Percentiles rank a stretch among this genome's conserved stretches.
These are phyloP conservation scores for Penicillium sp. DNA, from an alignment of 2,329 filamentous ascomycete genomes.

Conservation along the genomic window DNA sequence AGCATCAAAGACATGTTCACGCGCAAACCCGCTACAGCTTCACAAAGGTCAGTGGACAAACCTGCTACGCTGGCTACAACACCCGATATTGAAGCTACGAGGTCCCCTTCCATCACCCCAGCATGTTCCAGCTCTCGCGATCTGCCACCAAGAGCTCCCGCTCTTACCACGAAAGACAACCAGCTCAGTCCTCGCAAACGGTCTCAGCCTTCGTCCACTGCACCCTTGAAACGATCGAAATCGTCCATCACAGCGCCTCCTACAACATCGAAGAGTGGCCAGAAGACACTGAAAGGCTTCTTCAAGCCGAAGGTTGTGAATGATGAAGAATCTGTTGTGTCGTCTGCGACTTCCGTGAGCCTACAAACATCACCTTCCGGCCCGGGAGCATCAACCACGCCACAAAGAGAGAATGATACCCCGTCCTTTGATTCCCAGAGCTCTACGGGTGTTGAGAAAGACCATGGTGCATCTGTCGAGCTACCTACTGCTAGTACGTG, in stretches of 20 bases:
- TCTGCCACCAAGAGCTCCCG: not conserved
- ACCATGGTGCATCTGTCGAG: not conserved
- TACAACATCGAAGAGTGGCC: slow-evolving; percentile 46
- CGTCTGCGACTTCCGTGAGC: not conserved
- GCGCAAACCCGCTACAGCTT: slow-evolving; percentile 51
- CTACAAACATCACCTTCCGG: not conserved
- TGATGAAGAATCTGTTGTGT: not conserved
- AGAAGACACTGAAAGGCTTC: slow-evolving; percentile 73
- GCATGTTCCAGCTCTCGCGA: not conserved
- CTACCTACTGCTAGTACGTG: slow-evolving; percentile 21
- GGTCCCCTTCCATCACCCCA: not conserved
- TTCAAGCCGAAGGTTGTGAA: slow-evolving; percentile 65
- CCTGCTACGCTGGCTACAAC: not conserved
- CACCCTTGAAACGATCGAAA: slow-evolving; percentile 56
- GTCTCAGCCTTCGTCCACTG: slow-evolving; percentile 33
- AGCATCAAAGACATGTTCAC: slow-evolving; percentile 94
- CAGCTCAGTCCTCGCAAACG: slow-evolving; percentile 40
- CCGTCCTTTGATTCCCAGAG: not conserved
- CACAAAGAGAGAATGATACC: not conserved
- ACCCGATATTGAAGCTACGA: not conserved
- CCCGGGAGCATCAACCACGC: not conserved
- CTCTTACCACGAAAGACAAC: not conserved
- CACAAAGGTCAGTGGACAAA: slow-evolving; percentile 14
- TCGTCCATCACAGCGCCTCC: slow-evolving; percentile 30
- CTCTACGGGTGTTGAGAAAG: not conserved